phyloP scores from a whole-genome alignment of 306 rosid species.

The Ceratonia siliqua region DNA sequence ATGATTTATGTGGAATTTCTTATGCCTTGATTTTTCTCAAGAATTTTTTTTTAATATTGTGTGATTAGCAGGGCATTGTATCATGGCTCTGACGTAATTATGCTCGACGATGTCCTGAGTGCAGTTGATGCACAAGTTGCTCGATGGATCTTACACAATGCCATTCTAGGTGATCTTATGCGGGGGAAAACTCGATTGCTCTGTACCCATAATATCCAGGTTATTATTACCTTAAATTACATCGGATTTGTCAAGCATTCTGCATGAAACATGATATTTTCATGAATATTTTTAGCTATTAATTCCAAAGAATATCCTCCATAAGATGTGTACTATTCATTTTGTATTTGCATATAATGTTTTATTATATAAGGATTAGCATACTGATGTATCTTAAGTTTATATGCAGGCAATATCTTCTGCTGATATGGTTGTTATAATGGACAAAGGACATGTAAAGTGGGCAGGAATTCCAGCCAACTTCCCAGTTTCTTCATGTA shows the following conservation, averaged over 20 bases:
- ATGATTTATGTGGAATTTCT: not conserved
- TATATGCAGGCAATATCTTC: constrained; percentile 76
- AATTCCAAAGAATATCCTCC: not conserved
- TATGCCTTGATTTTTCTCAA: constrained; percentile 25
- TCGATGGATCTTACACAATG: constrained; percentile 71
- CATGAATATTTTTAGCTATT: not conserved
- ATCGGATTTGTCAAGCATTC: constrained; percentile 15
- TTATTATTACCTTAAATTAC: constrained; percentile 37
- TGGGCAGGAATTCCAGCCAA: constrained; percentile 73
- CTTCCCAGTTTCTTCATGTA: constrained; percentile 58
- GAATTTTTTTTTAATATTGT: constrained; percentile 22
- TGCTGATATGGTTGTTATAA: constrained; percentile 69
- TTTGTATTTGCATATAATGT: constrained; percentile 21
- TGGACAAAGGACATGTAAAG: constrained; percentile 83
- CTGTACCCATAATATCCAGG: constrained; percentile 88
- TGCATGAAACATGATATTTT: not conserved
- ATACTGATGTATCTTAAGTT: constrained; percentile 27
- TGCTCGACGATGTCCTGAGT: constrained; percentile 94
- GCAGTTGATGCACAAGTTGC: constrained; percentile 95
- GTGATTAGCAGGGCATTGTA: constrained; percentile 74
- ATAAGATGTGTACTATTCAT: not conserved
- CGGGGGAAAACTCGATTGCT: constrained; percentile 69
- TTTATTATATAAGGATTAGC: constrained; percentile 1
- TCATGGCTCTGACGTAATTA: constrained; percentile 72
- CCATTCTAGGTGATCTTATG: constrained; percentile 77